Conservation (phyloP, 2,329 filamentous ascomycete species). For the Cladosporium phlei region DNA sequence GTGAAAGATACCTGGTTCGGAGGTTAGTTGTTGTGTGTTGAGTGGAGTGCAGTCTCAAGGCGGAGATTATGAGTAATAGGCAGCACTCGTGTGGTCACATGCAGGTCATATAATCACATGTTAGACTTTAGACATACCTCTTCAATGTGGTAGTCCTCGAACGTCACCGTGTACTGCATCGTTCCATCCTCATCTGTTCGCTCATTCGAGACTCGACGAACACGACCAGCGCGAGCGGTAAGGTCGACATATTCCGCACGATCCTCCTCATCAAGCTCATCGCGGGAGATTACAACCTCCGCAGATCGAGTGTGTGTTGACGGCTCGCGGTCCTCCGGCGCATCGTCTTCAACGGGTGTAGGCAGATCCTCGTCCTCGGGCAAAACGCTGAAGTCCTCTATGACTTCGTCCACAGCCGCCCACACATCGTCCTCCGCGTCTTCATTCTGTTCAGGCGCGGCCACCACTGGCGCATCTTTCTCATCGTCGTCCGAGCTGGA, state of each 20-base stretch:
- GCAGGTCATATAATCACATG: slow-evolving; percentile 3
- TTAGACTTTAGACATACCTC: slow-evolving; percentile 38
- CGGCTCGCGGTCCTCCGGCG: neutral
- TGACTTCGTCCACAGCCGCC: slow-evolving; percentile 11
- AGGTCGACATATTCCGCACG: slow-evolving; percentile 24
- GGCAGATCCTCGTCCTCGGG: neutral
- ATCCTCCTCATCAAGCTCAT: slow-evolving; percentile 14
- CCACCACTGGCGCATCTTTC: neutral
- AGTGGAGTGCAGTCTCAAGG: too few relatives aligned
- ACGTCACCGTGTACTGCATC: slow-evolving; percentile 39
- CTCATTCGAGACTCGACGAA: slow-evolving; percentile 40
- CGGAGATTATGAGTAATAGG: too few relatives aligned
- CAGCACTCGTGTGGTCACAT: neutral
- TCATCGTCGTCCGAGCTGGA: slow-evolving; percentile 7
- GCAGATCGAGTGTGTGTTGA: neutral
- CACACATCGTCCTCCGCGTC: slow-evolving; percentile 11
- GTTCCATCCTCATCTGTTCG: slow-evolving; percentile 26
- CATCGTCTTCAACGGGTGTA: neutral
- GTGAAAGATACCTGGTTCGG: slow-evolving; percentile 41
- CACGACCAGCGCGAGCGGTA: slow-evolving; percentile 25
- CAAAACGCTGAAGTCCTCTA: slow-evolving; percentile 8
- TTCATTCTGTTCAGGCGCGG: neutral
- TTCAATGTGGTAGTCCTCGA: slow-evolving; percentile 37
- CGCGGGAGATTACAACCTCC: slow-evolving; percentile 9
- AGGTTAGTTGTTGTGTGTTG: neutral